Base-by-base conservation (phyloP, 139 green algal species). In the Dunaliella primolecta region DNA sequence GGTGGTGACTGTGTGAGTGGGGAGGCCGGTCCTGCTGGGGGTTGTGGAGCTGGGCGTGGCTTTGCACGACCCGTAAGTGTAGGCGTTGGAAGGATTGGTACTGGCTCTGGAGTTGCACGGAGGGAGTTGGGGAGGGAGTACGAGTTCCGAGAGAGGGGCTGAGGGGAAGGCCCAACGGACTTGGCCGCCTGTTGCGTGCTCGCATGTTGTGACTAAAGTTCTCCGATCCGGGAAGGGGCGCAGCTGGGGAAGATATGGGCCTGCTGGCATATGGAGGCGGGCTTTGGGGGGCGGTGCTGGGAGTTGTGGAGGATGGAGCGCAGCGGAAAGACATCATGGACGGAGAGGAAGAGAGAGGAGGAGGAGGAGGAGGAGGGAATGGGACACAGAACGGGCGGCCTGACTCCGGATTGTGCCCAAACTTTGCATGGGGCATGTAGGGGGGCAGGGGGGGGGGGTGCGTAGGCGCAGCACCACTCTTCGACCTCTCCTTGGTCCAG, bases 401-500 rank as follows among this genome's bases (percentile, higher is more conserved):
- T 25, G 46, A 64, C 7, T 25, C 15, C 7, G 46, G 46, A 15
- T 64, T 7, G 46, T 64, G 46, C 46, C 46, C 46, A 64, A 64
- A 64, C 46, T 64, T 64, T 7, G 46, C 46, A 15, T 64, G 46
- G 7, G 46, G 46, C 46, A 64, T 64, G 46, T 64, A 64, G 46
- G 46, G 46, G 46, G 46, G 46, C 46, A 64, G 7, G 46, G 15
- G 7, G 46, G 46, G 46, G 15, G 46, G 46, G 27, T 2, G 38
- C 81, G 25, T 64, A 3, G 2, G 46, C 57, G n/a, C n/a, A 31
- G 31, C 82, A 85, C 82, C 80, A 36, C 33, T 74, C 1, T n/a
- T 72, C 71, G 1, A 74, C 24, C 70, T 85, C 64, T 32, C 3
- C 82, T 27, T 85, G 82, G 7, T n/a, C 35, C 25, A 85, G 64